Percentiles rank a stretch among this genome's conserved stretches.
Evolutionary conservation across 768 basidiomycete species (phyloP).

Genomic region (Leccinellum rugosiceps): DNA sequence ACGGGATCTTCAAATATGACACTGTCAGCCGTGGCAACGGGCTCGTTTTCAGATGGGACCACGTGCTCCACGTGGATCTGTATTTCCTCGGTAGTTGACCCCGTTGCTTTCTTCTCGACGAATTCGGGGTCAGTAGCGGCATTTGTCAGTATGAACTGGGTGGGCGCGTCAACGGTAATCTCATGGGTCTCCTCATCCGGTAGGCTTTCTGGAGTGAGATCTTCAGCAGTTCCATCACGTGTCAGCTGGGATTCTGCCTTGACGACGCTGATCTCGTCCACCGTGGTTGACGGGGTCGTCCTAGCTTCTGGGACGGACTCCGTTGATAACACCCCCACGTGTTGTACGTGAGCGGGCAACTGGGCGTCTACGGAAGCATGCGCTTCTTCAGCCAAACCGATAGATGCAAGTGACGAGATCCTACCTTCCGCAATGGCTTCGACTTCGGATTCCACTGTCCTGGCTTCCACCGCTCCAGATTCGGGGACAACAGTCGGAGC

Average conservation of each 20-base stretch:
- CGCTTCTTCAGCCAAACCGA: not conserved
- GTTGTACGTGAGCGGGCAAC: not conserved
- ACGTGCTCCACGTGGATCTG: not conserved
- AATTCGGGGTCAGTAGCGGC: not conserved
- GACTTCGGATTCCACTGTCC: not conserved
- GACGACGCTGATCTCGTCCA: not conserved
- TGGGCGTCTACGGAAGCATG: slow-evolving; percentile 1
- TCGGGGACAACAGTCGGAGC: not conserved
- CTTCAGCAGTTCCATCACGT: not conserved
- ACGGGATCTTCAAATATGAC: slow-evolving; percentile 2
- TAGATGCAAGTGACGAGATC: not conserved
- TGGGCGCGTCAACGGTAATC: not conserved
- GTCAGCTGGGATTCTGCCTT: not conserved
- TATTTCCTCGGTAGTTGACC: not conserved
- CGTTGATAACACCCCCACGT: not conserved
- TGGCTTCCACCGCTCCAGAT: not conserved
- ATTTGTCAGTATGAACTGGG: not conserved
- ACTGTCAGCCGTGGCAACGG: not conserved
- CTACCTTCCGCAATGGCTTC: not conserved
- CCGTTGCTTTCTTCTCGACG: not conserved
- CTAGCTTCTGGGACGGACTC: slow-evolving; percentile 3
- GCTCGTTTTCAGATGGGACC: not conserved
- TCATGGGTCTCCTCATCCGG: not conserved
- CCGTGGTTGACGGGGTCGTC: not conserved
- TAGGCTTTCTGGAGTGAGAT: not conserved